Evolutionary conservation across 371 early-diverging fungal genomes (phyloP).

Genomic region (Fennellomyces sp.): DNA sequence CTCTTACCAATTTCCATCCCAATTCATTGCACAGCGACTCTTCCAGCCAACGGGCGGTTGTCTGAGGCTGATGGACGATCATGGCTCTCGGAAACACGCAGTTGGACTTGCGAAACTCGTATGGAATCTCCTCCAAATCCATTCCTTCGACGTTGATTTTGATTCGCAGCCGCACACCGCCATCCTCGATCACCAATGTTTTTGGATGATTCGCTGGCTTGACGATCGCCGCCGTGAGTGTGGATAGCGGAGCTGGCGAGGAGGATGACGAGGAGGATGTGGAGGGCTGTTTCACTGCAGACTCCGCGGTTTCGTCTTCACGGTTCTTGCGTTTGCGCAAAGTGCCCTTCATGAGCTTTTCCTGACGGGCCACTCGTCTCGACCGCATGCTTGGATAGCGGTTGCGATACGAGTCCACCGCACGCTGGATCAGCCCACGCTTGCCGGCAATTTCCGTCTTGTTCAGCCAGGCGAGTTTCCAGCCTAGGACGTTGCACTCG

Average conservation of each 20-base stretch:
- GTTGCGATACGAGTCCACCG: conserved; percentile 94
- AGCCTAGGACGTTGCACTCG: conserved; percentile 84
- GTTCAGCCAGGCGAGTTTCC: conserved; percentile 91
- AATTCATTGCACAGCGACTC: conserved; percentile 53
- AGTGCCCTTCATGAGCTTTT: conserved; percentile 66
- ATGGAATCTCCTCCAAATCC: conserved; percentile 43
- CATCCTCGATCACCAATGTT: conserved; percentile 47
- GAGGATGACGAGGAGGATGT: conserved; percentile 4
- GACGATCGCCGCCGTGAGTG: conserved; percentile 31
- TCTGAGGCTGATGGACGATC: conserved; percentile 22
- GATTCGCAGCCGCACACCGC: conserved; percentile 34
- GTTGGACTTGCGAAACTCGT: conserved; percentile 39
- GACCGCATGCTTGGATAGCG: conserved; percentile 82
- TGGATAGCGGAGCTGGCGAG: conserved; percentile 30
- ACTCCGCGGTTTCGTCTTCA: conserved; percentile 15
- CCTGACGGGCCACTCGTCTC: conserved; percentile 81
- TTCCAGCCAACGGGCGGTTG: conserved; percentile 32
- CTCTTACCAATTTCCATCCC: conserved; percentile 49
- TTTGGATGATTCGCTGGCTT: conserved; percentile 47
- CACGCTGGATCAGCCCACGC: conserved; percentile 93
- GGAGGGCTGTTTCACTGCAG: background rate
- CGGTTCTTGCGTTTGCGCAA: conserved; percentile 48
- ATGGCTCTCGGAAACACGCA: conserved; percentile 45
- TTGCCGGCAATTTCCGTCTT: conserved; percentile 80
- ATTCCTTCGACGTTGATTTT: conserved; percentile 46